A percentile compares a stretch with the other conserved stretches of the same genome.
Evolutionary conservation across 257 asterid species (phyloP).

Genomic region (Nemophila menziesii): DNA sequence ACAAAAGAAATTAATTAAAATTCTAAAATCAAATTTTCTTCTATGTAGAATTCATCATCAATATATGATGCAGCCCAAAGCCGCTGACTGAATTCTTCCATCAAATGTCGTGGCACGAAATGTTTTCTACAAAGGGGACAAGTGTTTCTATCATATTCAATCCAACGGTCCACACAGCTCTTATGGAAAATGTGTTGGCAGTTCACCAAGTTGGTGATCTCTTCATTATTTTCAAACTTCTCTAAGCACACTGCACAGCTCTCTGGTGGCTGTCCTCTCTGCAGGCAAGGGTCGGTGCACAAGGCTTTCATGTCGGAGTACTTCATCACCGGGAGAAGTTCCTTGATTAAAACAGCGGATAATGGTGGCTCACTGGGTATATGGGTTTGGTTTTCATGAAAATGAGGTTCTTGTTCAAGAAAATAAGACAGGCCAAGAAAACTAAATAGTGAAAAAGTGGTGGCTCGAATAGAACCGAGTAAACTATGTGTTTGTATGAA

Average conservation of each 20-base stretch:
- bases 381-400: slow-evolving; percentile 9
- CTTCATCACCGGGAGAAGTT: slow-evolving; percentile 18
- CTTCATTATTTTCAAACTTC: slow-evolving; percentile 22
- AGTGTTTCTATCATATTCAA: slow-evolving; percentile 22
- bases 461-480: neutral
- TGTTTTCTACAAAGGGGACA: slow-evolving; percentile 25
- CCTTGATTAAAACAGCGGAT: slow-evolving; percentile 21
- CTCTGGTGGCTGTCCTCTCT: slow-evolving; percentile 11
- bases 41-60: slow-evolving; percentile 3
- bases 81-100: slow-evolving; percentile 18
- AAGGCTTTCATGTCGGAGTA: slow-evolving; percentile 10
- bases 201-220: slow-evolving; percentile 22
- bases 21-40: neutral
- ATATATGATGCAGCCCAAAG: slow-evolving; percentile 12
- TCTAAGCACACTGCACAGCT: slow-evolving; percentile 21
- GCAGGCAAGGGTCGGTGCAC: neutral
- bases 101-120: slow-evolving; percentile 18
- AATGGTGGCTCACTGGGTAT: slow-evolving; percentile 10
- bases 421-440: neutral
- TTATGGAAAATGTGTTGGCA: slow-evolving; percentile 25
- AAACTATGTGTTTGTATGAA: neutral
- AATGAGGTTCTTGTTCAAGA: slow-evolving; percentile 11
- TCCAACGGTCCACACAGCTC: slow-evolving; percentile 26
- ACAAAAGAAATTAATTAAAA: no score
- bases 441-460: neutral